Percentiles rank a stretch among this genome's conserved stretches.
phyloP scores from a whole-genome alignment of 2,329 filamentous ascomycete species.

The Pyricularia pennisetigena region DNA sequence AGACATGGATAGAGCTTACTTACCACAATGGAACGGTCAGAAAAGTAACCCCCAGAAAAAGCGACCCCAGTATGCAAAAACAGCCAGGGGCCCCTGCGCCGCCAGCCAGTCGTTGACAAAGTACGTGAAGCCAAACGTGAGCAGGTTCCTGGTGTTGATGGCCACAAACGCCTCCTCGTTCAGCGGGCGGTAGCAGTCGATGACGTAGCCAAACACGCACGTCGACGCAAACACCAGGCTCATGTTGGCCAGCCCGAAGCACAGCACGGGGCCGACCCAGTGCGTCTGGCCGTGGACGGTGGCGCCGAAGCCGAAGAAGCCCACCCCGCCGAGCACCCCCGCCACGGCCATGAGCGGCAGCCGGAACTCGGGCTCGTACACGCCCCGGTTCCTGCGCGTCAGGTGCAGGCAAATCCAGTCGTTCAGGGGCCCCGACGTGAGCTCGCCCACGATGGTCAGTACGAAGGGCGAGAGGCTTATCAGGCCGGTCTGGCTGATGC shows the following conservation, averaged over 20 bases:
- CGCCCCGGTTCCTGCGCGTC: conserved; percentile 36
- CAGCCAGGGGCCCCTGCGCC: conserved; percentile 22
- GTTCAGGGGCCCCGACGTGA: conserved; percentile 33
- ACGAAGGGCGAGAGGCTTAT: conserved; percentile 40
- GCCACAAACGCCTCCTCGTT: conserved; percentile 36
- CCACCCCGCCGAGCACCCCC: conserved; percentile 27
- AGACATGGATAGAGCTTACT: conserved; percentile 3
- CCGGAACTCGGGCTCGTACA: conserved; percentile 45
- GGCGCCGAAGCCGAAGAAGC: conserved; percentile 37
- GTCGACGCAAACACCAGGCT: conserved; percentile 33
- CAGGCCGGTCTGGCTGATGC: conserved; percentile 35
- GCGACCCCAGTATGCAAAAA: conserved; percentile 27
- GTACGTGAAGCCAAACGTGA: conserved; percentile 35
- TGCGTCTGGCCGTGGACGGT: conserved; percentile 33
- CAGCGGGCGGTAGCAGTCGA: conserved; percentile 35
- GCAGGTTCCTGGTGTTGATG: conserved; percentile 36
- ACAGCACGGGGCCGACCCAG: conserved; percentile 36
- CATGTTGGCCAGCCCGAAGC: conserved; percentile 38
- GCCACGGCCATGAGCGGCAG: conserved; percentile 30
- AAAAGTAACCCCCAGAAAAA: conserved; percentile 32
- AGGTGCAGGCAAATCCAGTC: conserved; percentile 33
- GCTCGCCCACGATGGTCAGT: conserved; percentile 32
- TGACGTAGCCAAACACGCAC: conserved; percentile 39
- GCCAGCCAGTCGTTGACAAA: conserved; percentile 29
- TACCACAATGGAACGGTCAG: conserved; percentile 36